Evolutionary conservation across 106 monocot genomes (phyloP).

Genomic region (Acorus gramineus): DNA sequence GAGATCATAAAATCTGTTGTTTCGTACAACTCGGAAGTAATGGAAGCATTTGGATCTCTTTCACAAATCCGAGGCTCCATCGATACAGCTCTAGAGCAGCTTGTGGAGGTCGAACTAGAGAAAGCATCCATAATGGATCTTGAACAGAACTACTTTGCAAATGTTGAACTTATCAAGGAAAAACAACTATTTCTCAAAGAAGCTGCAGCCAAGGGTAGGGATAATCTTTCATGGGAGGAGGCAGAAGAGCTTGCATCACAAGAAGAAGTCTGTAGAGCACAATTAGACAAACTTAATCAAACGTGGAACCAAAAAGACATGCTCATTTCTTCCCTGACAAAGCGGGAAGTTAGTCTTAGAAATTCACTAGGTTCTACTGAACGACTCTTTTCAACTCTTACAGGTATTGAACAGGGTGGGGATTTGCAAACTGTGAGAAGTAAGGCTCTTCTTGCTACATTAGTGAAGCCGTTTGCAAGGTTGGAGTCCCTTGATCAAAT

Average conservation of each 20-base stretch:
- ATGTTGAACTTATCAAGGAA: constrained; percentile 73
- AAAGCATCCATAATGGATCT: constrained; percentile 66
- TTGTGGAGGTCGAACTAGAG: constrained; percentile 70
- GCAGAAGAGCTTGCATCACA: constrained; percentile 91
- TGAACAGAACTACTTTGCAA: constrained; percentile 71
- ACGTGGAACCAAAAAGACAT: constrained; percentile 78
- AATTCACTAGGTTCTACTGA: constrained; percentile 57
- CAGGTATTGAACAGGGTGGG: constrained; percentile 26
- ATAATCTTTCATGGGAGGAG: constrained; percentile 98
- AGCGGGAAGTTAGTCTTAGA: constrained; percentile 53
- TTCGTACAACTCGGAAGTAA: constrained; percentile 65
- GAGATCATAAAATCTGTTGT: constrained; percentile 59
- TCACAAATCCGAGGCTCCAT: constrained; percentile 82
- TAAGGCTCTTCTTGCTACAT: constrained; percentile 44
- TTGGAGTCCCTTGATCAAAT: constrained; percentile 66
- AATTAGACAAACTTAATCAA: constrained; percentile 75
- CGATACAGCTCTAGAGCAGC: constrained; percentile 73
- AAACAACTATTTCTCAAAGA: constrained; percentile 79
- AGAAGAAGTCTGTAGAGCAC: constrained; percentile 79
- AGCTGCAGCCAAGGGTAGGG: constrained; percentile 57
- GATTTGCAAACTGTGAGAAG: constrained; percentile 34
- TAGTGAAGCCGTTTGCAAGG: constrained; percentile 57
- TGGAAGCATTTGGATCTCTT: constrained; percentile 85
- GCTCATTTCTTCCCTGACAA: constrained; percentile 42
- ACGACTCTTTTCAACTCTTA: constrained; percentile 51